Evolutionary conservation across 768 basidiomycete species (phyloP), one percentile per base, ranked within the genome.

Genomic region (Mycena albidolilacea): DNA sequence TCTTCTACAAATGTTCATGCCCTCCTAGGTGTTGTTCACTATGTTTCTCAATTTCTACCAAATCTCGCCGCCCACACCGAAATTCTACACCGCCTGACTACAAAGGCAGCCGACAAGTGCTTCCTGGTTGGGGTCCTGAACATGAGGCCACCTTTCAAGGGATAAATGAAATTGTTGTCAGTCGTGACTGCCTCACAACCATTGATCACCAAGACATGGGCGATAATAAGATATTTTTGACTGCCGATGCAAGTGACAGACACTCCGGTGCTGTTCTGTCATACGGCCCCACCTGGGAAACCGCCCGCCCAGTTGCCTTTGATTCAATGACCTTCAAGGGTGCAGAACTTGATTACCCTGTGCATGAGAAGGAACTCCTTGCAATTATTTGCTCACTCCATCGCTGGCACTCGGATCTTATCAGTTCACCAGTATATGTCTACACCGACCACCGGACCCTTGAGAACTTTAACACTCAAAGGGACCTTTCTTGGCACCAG

Each of bases 311-410:
- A 0, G 39, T 60, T 14, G 59, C 21, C 7, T 60, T 60, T 23
- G 59, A 60, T 41, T 60, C 59, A 2, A 60, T 41, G 59, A n/a
- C 59, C 19, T 60, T 60, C 41, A 41, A 43, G 11, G 59, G 59
- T 3, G 17, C 59, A 6, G 39, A 60, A 23, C 15, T 60, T 2
- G 44, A 43, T 7, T 60, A 60, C 9, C 59, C 38, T 6, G 12
- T 60, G 19, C 59, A 60, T 21, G 59, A 60, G 15, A 60, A 60
- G 9, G 59, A 60, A 5, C 59, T 60, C 1, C 39, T 60, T 9
- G 41, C 38, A 0, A 60, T 60, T 12, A 60, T 60, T 0, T 21
- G 41, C 6, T n/a, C 39, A 0, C 8, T 60, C 0, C 59, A 21
- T n/a, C 0, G 5, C 1, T 60, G 41, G 59, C 59, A 6, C 2